Evolutionary conservation across 2,329 filamentous ascomycete genomes (phyloP), one percentile per base, ranked within the genome.

Genomic region (Monilinia laxa): DNA sequence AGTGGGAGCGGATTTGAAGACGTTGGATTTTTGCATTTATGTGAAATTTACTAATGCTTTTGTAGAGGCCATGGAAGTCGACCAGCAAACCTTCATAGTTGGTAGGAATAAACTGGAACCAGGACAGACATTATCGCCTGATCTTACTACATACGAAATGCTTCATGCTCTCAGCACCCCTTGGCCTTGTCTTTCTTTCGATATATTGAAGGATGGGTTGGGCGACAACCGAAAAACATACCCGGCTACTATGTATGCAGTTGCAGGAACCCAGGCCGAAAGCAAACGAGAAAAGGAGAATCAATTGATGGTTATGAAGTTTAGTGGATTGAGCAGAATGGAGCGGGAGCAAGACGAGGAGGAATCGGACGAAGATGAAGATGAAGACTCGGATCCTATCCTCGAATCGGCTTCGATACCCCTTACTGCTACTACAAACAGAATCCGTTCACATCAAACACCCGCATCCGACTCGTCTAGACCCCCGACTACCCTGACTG

Each of bases 161-260:
- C 87, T 99, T 68, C 95, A 99, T 82, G 92, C 88, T 69, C 85
- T 99, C 70, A 95, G 90, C 78, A 93, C 93, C 10, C 93, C 93
- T 1, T 99, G 95, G 95, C 95, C 95, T 3, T 99, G 95, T 77
- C 85, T 99, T 20, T 98, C 94, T 2, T 97, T 97, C 79, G 95
- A 98, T 77, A 90, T 99, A 68, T 80, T 99, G 70, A 89, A 85
- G 73, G 95, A 99, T 80, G 83, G 84, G 63, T 85, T 99, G 23
- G 95, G 95, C 72, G 90, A 97, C 76, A 88, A 92, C 78, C 90
- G 95, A 76, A 96, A 90, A 78, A 88, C 90, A n/a, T 99, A 96
- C 79, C 95, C 95, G 35, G 92, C 93, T 62, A 97, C 94, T 68
- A 90, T 97, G 80, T 99, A 98, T 80, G 90, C 93, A 14, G 93